These are phyloP conservation scores for Phaffomyces opuntiae DNA, from an alignment of 805 yeast genomes.

Conservation along the genomic window DNA sequence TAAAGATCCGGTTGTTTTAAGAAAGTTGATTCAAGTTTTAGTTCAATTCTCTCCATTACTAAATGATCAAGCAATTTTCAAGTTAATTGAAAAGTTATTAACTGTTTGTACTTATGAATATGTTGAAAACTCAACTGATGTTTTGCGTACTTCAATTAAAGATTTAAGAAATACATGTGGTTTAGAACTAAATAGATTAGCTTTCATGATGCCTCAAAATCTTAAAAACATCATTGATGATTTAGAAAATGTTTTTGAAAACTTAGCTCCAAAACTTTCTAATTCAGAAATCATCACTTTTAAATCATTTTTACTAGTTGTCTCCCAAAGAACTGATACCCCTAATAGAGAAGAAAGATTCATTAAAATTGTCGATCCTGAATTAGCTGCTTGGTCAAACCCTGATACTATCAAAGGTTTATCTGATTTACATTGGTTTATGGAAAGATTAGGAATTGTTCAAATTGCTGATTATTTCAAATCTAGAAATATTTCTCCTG, in stretches of 20 bases:
- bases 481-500: slow-evolving; percentile 69
- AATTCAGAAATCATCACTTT: slow-evolving; percentile 93
- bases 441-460: slow-evolving; percentile 95
- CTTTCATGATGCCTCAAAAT: slow-evolving; percentile 90
- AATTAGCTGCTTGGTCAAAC: slow-evolving; percentile 86
- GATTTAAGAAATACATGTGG: slow-evolving; percentile 91
- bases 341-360: slow-evolving; percentile 72
- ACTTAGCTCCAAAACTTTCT: slow-evolving; percentile 65
- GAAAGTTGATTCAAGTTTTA: slow-evolving; percentile 84
- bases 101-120: slow-evolving; percentile 80
- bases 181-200: slow-evolving; percentile 88
- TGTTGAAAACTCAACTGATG: slow-evolving; percentile 61
- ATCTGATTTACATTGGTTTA: slow-evolving; percentile 90
- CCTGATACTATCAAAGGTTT: slow-evolving; percentile 86
- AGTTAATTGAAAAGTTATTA: slow-evolving; percentile 75
- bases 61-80: slow-evolving; percentile 76
- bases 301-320: slow-evolving; percentile 84
- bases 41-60: slow-evolving; percentile 91
- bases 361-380: slow-evolving; percentile 87
- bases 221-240: slow-evolving; percentile 75
- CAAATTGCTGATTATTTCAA: slow-evolving; percentile 88
- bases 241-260: slow-evolving; percentile 72
- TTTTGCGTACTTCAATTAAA: slow-evolving; percentile 70
- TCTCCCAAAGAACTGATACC: slow-evolving; percentile 78
- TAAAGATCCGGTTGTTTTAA: slow-evolving; percentile 70